These are phyloP conservation scores for Fusarium lyarnte DNA, from an alignment of 2,329 filamentous ascomycete genomes.

Conservation along the genomic window DNA sequence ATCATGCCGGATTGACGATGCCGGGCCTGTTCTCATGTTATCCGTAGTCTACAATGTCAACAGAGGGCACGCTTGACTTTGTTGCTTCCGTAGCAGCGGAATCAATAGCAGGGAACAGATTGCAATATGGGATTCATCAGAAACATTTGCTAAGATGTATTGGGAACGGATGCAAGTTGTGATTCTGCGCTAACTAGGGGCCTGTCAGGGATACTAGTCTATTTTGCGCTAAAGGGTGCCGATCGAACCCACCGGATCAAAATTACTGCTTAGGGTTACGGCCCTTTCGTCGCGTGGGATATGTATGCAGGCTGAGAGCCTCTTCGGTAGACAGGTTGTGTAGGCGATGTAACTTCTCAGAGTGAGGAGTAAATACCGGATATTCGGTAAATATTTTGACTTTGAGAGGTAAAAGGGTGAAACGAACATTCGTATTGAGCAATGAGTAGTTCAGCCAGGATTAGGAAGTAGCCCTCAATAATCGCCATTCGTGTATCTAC, in stretches of 20 bases:
- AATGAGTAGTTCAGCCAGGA: background rate
- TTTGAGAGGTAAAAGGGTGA: background rate
- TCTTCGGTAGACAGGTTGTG: background rate
- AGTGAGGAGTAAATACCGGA: background rate
- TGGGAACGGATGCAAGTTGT: background rate
- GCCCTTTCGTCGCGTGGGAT: background rate
- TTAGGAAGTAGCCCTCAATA: accelerated
- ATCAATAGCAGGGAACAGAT: too few relatives aligned
- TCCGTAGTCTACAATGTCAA: background rate
- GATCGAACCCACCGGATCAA: background rate
- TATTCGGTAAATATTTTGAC: background rate
- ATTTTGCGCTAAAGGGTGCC: accelerated
- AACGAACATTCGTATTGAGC: accelerated
- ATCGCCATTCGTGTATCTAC: too few relatives aligned
- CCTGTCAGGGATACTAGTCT: too few relatives aligned
- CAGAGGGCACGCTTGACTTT: background rate
- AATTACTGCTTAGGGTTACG: background rate
- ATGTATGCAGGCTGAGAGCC: background rate
- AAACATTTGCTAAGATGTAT: background rate
- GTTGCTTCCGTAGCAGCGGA: background rate
- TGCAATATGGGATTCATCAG: background rate
- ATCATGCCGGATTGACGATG: background rate
- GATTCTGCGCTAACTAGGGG: too few relatives aligned
- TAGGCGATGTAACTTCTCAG: background rate
- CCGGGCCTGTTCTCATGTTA: background rate